phyloP scores from a whole-genome alignment of 805 yeast species.

The Blastobotrys attinorum region DNA sequence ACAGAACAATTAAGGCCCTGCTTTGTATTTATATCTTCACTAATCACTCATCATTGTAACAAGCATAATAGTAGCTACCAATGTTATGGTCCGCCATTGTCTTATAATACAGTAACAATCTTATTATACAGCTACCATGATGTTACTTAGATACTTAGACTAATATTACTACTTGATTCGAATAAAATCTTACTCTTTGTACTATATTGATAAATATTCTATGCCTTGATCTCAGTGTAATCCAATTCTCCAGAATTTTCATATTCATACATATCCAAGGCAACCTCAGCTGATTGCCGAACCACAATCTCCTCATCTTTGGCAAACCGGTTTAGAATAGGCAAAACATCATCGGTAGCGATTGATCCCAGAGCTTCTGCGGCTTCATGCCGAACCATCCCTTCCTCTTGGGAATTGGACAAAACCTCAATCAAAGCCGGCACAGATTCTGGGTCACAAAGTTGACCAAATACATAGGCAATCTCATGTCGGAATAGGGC shows the following conservation, averaged over 20 bases:
- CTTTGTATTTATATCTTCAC: constrained; percentile 1
- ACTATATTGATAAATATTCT: too few species aligned
- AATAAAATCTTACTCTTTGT: too few species aligned
- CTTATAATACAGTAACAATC: too few species aligned
- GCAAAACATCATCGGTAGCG: constrained; percentile 92
- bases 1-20: constrained; percentile 61
- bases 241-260: constrained; percentile 80
- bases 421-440: constrained; percentile 80
- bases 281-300: constrained; percentile 94
- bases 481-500: constrained; percentile 97
- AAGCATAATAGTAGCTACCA: too few species aligned
- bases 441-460: constrained; percentile 87
- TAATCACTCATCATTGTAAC: too few species aligned
- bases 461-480: constrained; percentile 96
- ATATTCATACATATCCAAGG: constrained; percentile 95
- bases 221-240: constrained; percentile 41
- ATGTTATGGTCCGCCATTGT: too few species aligned
- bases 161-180: too few species aligned
- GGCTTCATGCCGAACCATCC: constrained; percentile 99
- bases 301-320: constrained; percentile 83
- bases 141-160: too few species aligned
- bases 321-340: constrained; percentile 71
- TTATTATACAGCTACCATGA: too few species aligned
- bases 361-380: constrained; percentile 98
- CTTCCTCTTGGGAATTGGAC: constrained; percentile 72